Percentiles rank a stretch among this genome's conserved stretches.
Conservation (phyloP, 805 yeast genomes). For the Nakazawaea pomicola region DNA sequence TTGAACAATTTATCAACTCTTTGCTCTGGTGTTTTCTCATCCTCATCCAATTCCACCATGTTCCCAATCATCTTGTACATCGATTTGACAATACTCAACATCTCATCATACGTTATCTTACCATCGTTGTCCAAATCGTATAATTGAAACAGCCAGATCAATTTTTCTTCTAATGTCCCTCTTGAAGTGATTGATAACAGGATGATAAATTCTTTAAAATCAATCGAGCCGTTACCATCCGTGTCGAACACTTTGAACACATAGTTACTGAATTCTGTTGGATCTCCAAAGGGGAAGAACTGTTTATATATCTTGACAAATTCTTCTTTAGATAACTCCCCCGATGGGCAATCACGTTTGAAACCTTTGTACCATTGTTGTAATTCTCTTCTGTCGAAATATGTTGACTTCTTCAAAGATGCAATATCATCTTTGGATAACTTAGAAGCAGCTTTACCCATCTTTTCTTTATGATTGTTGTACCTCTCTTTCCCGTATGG, state of each 20-base stretch:
- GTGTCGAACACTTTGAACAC: slow-evolving; percentile 87
- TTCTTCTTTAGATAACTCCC: slow-evolving; percentile 81
- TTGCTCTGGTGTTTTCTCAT: slow-evolving; percentile 87
- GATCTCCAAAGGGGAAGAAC: slow-evolving; percentile 98
- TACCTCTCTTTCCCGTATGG: too few relatives aligned
- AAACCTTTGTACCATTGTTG: slow-evolving; percentile 99
- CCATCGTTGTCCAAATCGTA: slow-evolving; percentile 86
- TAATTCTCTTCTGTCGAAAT: slow-evolving; percentile 87
- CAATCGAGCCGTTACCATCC: slow-evolving; percentile 75
- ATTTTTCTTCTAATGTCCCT: slow-evolving; percentile 78
- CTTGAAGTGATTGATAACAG: slow-evolving; percentile 84
- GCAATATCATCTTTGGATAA: slow-evolving; percentile 85
- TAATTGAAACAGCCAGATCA: slow-evolving; percentile 83
- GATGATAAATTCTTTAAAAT: slow-evolving; percentile 87
- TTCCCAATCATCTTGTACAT: slow-evolving; percentile 95
- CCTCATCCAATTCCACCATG: slow-evolving; percentile 83
- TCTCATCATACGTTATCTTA: slow-evolving; percentile 66
- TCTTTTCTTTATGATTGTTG: slow-evolving; percentile 20
- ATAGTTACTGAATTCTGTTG: slow-evolving; percentile 82
- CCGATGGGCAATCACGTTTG: slow-evolving; percentile 87
- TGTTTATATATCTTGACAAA: slow-evolving; percentile 91
- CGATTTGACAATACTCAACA: slow-evolving; percentile 73
- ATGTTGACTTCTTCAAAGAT: slow-evolving; percentile 77
- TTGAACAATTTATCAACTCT: slow-evolving; percentile 79
- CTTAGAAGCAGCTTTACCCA: slow-evolving; percentile 96